These are phyloP conservation scores for Ascochyta koolunga DNA, from an alignment of 2,329 filamentous ascomycete genomes.

Conservation along the genomic window DNA sequence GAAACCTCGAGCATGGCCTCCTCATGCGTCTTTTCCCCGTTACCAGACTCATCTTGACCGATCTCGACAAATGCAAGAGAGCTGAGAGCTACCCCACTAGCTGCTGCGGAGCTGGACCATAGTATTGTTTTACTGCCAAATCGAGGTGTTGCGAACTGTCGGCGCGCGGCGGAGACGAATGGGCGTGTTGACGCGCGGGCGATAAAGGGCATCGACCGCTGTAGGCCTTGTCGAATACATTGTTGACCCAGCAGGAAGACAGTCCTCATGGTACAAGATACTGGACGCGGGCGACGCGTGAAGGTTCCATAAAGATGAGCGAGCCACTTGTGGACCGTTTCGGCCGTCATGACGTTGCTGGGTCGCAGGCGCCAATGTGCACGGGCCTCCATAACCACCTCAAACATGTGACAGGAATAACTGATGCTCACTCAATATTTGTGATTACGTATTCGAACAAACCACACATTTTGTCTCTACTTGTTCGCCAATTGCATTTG, in stretches of 20 bases:
- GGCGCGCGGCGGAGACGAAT: slow-evolving; percentile 38
- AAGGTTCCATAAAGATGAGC: slow-evolving; percentile 31
- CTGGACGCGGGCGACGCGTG: slow-evolving; percentile 27
- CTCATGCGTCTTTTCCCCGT: slow-evolving; percentile 71
- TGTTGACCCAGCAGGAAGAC: slow-evolving; percentile 57
- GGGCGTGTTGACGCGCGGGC: slow-evolving; percentile 30
- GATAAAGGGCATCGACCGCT: slow-evolving; percentile 27
- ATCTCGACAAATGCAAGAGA: slow-evolving; percentile 66
- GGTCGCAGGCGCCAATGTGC: slow-evolving; percentile 22
- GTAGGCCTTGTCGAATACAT: slow-evolving; percentile 52
- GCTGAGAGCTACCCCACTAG: slow-evolving; percentile 50
- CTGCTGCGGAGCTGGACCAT: slow-evolving; percentile 41
- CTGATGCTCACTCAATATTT: too few relatives aligned
- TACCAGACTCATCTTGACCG: slow-evolving; percentile 56
- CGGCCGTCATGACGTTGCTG: slow-evolving; percentile 31
- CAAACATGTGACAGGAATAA: neutral
- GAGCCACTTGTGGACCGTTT: slow-evolving; percentile 1
- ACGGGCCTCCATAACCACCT: neutral
- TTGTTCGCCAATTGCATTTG: too few relatives aligned
- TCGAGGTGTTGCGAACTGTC: slow-evolving; percentile 43
- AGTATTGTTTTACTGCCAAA: slow-evolving; percentile 40
- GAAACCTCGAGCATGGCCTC: slow-evolving; percentile 86
- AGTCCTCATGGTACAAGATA: slow-evolving; percentile 56
- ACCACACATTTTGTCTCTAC: too few relatives aligned
- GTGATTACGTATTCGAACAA: too few relatives aligned